Evolutionary conservation across 2,329 filamentous ascomycete species (phyloP).

Genomic region (Rugonectria rugulosa): DNA sequence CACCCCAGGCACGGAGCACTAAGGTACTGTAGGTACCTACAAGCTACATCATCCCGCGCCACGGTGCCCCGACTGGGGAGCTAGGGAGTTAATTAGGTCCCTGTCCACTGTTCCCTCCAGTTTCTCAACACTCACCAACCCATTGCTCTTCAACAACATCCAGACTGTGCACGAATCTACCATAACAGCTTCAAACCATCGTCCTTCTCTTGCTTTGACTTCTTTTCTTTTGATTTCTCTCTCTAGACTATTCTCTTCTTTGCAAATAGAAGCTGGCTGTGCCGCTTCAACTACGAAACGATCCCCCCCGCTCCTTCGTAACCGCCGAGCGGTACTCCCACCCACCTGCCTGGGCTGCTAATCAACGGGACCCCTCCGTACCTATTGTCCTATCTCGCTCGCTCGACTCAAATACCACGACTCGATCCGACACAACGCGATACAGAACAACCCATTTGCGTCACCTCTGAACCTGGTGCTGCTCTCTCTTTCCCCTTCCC

Average conservation of each 20-base stretch:
- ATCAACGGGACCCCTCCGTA: constrained; percentile 16
- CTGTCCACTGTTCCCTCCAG: constrained; percentile 9
- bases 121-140: constrained; percentile 10
- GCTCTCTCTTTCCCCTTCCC: not conserved
- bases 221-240: not conserved
- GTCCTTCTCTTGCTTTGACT: constrained; percentile 22
- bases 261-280: constrained; percentile 37
- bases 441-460: constrained; percentile 13
- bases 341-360: constrained; percentile 17
- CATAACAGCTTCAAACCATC: constrained; percentile 37
- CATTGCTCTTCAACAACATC: constrained; percentile 32
- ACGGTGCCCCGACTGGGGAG: constrained; percentile 8
- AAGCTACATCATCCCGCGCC: constrained; percentile 15
- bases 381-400: constrained; percentile 8
- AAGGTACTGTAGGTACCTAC: constrained; percentile 20
- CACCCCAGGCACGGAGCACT: no score
- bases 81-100: constrained; percentile 1
- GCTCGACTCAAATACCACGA: constrained; percentile 10
- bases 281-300: constrained; percentile 28
- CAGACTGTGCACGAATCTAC: constrained; percentile 37
- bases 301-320: constrained; percentile 20
- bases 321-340: constrained; percentile 12
- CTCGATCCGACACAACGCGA: constrained; percentile 28
- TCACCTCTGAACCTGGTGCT: constrained; percentile 27
- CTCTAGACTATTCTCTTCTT: not conserved